phyloP scores from a whole-genome alignment of 2,329 filamentous ascomycete genomes.

The Arthrobotrys iridis region DNA sequence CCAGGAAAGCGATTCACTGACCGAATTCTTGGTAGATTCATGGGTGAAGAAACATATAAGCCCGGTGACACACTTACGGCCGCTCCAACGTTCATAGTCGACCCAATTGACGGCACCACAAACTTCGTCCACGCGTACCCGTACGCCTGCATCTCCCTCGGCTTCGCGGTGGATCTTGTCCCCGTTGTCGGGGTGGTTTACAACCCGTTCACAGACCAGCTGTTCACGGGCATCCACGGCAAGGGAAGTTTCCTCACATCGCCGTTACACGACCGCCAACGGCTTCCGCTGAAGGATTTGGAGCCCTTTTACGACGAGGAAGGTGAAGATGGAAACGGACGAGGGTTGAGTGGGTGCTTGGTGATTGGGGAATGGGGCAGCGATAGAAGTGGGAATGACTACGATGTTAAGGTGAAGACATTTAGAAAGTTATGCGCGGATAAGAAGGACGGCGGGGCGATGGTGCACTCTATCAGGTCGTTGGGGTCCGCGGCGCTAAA shows the following conservation, averaged over 20 bases:
- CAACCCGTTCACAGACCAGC: constrained; percentile 69
- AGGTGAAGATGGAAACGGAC: constrained; percentile 18
- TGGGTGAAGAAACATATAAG: constrained; percentile 71
- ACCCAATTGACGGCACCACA: constrained; percentile 73
- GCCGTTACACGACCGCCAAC: constrained; percentile 28
- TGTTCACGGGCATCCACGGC: constrained; percentile 69
- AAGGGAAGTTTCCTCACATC: constrained; percentile 65
- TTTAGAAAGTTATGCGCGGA: constrained; percentile 65
- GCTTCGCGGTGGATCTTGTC: constrained; percentile 65
- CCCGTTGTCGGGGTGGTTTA: constrained; percentile 71
- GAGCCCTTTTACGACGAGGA: constrained; percentile 62
- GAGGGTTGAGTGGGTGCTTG: constrained; percentile 65
- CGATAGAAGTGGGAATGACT: constrained; percentile 69
- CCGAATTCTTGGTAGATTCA: constrained; percentile 62
- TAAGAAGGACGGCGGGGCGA: constrained; percentile 68
- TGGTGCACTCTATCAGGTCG: constrained; percentile 70
- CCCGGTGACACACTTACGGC: constrained; percentile 66
- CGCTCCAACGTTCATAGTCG: constrained; percentile 70
- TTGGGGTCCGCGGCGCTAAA: constrained; percentile 71
- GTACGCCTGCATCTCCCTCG: constrained; percentile 70
- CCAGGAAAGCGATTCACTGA: too few species aligned
- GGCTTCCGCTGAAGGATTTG: constrained; percentile 59
- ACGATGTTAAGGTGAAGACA: constrained; percentile 68
- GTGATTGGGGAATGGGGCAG: constrained; percentile 72
- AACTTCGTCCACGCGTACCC: constrained; percentile 73